These are phyloP conservation scores for Periconia macrospinosa DNA, from an alignment of 2,329 filamentous ascomycete genomes.

Conservation along the genomic window DNA sequence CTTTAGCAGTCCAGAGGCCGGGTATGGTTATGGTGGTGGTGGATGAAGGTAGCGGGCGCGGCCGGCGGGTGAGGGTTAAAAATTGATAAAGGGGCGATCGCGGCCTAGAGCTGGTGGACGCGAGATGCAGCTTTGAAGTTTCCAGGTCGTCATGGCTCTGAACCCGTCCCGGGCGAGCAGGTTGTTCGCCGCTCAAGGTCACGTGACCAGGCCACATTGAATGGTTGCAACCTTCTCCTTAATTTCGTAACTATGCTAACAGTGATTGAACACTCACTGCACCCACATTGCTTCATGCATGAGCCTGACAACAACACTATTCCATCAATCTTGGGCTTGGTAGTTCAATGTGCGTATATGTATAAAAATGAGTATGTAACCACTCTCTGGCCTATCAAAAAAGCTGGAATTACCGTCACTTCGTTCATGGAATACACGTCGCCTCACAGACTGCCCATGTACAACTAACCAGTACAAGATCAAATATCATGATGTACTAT, in stretches of 20 bases:
- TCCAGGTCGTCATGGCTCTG: constrained; percentile 29
- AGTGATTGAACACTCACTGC: constrained; percentile 2
- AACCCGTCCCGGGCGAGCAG: constrained; percentile 9
- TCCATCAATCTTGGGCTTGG: not conserved
- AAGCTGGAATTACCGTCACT: too few relatives aligned
- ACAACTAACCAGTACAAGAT: not conserved
- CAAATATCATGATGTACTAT: too few relatives aligned
- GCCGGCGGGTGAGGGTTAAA: not conserved
- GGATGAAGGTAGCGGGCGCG: constrained; percentile 1
- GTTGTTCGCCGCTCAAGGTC: constrained; percentile 11
- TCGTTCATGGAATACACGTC: too few relatives aligned
- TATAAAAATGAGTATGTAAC: too few relatives aligned
- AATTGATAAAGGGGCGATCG: not conserved
- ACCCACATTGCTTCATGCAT: not conserved
- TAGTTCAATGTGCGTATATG: too few relatives aligned
- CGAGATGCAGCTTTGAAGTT: constrained; percentile 12
- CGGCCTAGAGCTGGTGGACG: not conserved
- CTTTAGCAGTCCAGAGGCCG: constrained; percentile 1
- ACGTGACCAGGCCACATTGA: constrained; percentile 4
- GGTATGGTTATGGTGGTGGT: constrained; percentile 3
- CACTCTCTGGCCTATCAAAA: too few relatives aligned
- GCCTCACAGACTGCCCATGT: too few relatives aligned
- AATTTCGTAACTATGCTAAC: too few relatives aligned
- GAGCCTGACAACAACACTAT: not conserved
- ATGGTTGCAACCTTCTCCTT: constrained; percentile 16